Conservation (phyloP, 2,329 filamentous ascomycete species). For the Immersiporthe knoxdaviesiana region DNA sequence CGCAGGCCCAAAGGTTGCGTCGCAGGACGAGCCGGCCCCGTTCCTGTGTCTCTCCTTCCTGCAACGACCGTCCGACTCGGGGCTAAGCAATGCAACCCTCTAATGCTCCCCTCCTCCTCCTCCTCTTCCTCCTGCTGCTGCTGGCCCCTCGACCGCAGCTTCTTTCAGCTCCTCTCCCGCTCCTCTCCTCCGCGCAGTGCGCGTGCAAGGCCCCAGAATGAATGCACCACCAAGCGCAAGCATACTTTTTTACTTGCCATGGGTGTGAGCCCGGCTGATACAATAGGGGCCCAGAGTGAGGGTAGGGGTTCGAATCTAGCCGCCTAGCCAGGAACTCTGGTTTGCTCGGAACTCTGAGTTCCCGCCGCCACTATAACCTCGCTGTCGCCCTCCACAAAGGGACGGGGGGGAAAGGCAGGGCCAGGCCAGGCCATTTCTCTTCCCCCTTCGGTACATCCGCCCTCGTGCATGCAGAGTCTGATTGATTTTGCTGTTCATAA, state of each 20-base stretch:
- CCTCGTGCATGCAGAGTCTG: neutral
- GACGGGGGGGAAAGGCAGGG: too few species aligned
- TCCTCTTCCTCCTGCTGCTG: too few species aligned
- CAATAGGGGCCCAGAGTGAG: neutral
- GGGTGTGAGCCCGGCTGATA: neutral
- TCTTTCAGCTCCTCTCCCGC: neutral
- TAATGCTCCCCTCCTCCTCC: neutral
- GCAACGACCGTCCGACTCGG: conserved; percentile 3
- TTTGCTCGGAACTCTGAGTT: neutral
- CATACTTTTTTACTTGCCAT: neutral
- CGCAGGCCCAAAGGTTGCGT: conserved; percentile 2
- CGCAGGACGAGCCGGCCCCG: neutral
- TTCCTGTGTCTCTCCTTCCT: neutral
- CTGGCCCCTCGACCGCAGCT: neutral
- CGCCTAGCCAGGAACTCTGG: neutral
- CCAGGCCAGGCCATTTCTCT: neutral
- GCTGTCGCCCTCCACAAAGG: neutral
- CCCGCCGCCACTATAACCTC: neutral
- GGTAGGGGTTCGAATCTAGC: neutral
- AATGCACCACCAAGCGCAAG: neutral
- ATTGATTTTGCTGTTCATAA: too few species aligned
- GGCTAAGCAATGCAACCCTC: conserved; percentile 12
- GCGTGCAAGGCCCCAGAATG: neutral
- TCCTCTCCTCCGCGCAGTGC: neutral
- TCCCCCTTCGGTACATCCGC: neutral